Evolutionary conservation across 768 basidiomycete genomes (phyloP).

Genomic region (Mrakia frigida): DNA sequence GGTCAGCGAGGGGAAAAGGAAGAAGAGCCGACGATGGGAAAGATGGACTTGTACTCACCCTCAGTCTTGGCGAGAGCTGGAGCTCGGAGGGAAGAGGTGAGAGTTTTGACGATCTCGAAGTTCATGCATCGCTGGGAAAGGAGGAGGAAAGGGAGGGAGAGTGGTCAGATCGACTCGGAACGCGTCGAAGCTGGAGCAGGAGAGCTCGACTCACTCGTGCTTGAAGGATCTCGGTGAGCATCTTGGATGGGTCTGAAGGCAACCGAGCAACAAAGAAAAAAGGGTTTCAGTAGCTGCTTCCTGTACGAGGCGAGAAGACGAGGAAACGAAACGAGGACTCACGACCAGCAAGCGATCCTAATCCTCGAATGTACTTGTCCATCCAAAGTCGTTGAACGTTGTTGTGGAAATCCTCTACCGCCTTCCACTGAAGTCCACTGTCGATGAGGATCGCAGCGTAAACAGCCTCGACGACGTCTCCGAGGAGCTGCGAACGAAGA

Average conservation of each 20-base stretch:
- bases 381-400: slow-evolving; percentile 70
- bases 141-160: no score
- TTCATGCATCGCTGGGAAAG: slow-evolving; percentile 52
- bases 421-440: slow-evolving; percentile 61
- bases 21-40: neutral
- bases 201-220: slow-evolving; percentile 47
- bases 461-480: slow-evolving; percentile 73
- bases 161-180: neutral
- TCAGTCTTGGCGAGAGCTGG: neutral
- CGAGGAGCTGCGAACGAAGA: slow-evolving; percentile 54
- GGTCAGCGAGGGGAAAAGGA: neutral
- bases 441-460: slow-evolving; percentile 74
- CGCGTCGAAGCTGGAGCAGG: neutral
- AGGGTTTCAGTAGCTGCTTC: no score
- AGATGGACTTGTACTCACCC: neutral
- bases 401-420: slow-evolving; percentile 58
- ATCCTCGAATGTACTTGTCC: slow-evolving; percentile 58
- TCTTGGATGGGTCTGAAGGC: slow-evolving; percentile 68
- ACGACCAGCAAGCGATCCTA: slow-evolving; percentile 15
- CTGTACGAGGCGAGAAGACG: neutral
- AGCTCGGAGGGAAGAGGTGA: neutral
- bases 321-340: neutral
- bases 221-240: slow-evolving; percentile 67
- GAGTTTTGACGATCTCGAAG: slow-evolving; percentile 55
- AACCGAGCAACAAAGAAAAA: no score